These are phyloP conservation scores for Apiotrichum veenhuisii DNA, from an alignment of 1,284 basidiomycete genomes.

Conservation along the genomic window DNA sequence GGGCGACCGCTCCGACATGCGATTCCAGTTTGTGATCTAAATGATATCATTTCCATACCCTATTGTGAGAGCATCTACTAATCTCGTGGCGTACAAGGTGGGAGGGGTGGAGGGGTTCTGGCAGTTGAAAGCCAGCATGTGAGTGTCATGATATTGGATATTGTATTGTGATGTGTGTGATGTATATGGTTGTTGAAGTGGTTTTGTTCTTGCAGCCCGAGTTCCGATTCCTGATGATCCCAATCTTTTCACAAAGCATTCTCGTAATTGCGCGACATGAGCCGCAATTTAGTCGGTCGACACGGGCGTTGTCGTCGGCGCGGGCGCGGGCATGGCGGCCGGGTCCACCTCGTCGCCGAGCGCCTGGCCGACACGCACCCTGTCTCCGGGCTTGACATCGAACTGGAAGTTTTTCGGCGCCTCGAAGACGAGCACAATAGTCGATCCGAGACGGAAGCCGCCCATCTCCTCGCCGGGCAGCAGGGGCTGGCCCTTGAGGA, in stretches of 20 bases:
- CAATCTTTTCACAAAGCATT: too few relatives aligned
- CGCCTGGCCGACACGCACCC: slow-evolving; percentile 80
- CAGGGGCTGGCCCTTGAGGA: slow-evolving; percentile 86
- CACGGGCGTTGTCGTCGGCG: background rate
- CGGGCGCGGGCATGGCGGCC: too few relatives aligned
- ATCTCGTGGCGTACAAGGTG: background rate
- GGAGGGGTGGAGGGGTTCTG: background rate
- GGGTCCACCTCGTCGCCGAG: slow-evolving; percentile 30
- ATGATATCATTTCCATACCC: too few relatives aligned
- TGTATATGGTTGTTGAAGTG: background rate
- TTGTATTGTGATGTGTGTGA: background rate
- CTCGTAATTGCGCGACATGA: too few relatives aligned
- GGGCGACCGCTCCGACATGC: too few relatives aligned
- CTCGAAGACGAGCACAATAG: slow-evolving; percentile 95
- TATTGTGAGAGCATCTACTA: too few relatives aligned
- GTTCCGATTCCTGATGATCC: too few relatives aligned
- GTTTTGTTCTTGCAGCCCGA: too few relatives aligned
- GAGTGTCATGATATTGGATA: background rate
- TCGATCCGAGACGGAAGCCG: slow-evolving; percentile 91
- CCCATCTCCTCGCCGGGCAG: slow-evolving; percentile 91
- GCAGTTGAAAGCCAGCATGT: too few relatives aligned
- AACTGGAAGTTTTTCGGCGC: slow-evolving; percentile 84
- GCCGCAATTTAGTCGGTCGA: too few relatives aligned
- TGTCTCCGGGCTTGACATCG: slow-evolving; percentile 71
- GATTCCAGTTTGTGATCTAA: too few relatives aligned